Base-by-base conservation (phyloP, 345 rosid species). In the Boechera stricta region DNA sequence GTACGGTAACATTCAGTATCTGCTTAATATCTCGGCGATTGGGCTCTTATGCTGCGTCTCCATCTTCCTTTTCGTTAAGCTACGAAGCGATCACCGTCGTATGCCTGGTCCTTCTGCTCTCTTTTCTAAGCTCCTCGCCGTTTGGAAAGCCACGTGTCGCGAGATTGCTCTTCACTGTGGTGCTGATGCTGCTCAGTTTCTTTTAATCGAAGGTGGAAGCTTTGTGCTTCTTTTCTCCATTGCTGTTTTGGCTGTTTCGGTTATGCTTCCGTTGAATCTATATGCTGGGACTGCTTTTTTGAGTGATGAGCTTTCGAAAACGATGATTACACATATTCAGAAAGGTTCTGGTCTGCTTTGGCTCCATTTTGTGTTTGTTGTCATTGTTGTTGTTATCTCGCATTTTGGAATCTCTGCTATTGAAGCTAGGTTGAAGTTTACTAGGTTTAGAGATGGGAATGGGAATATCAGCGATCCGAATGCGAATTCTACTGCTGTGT, bases 101-200 rank as follows among this genome's bases (percentile, higher is more conserved):
- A 91, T 92, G 78, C 98, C 98, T 5, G 96, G 92, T 1, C 91
- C 96, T 11, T 69, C 89, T 5, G 97, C 90, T 11, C 80, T 95
- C 16, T 77, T 72, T 41, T 28, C 94, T 39, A 92, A 95, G 86
- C 98, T 92, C 58, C 97, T 92, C 24, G 91, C 99, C 32, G 93
- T 89, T n/a, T 92, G 99, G 99, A 91, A 89, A 71, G 98, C 98
- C 67, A 88, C 97, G 13, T 82, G 88, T 52, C 85, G 87, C 7
- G 98, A 94, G 87, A 92, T 94, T 65, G 94, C 91, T 15, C 86
- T 86, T 15, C 98, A 92, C 75, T 92, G 98, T 41, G 98, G 98
- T 7, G 98, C 98, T 16, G 98, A 94, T 72, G 92, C 98, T 1
- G 96, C 98, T 11, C 98, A 92, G 61, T 94, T 87, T 67, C 93